phyloP scores from a whole-genome alignment of 495 filamentous ascomycete genomes.

The Hypoxylon crocopeplum region DNA sequence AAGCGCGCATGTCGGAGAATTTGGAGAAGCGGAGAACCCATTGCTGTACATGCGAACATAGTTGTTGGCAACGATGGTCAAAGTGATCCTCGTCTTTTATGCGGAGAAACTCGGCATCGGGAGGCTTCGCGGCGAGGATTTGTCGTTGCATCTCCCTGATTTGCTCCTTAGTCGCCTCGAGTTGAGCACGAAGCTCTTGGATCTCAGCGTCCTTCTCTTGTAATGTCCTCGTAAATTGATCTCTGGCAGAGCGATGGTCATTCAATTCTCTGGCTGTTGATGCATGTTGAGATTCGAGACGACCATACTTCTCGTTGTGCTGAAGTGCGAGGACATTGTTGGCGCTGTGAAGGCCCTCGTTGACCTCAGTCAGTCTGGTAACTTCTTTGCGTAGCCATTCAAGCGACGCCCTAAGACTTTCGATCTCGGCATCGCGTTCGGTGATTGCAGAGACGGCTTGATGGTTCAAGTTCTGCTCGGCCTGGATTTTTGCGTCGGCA shows the following conservation, averaged over 20 bases:
- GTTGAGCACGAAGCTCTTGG: constrained; percentile 73
- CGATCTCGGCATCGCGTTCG: constrained; percentile 81
- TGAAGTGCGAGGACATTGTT: constrained; percentile 71
- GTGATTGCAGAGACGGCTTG: constrained; percentile 56
- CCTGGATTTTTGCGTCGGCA: constrained; percentile 70
- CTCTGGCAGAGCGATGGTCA: constrained; percentile 63
- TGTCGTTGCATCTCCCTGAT: constrained; percentile 83
- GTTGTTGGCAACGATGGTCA: constrained; percentile 87
- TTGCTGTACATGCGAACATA: constrained; percentile 92
- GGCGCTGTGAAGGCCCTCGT: constrained; percentile 72
- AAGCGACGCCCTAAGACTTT: constrained; percentile 76
- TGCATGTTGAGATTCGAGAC: constrained; percentile 63
- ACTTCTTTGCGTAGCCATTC: constrained; percentile 82
- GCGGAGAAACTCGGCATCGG: constrained; percentile 75
- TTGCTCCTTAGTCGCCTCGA: constrained; percentile 77
- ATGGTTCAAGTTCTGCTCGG: constrained; percentile 59
- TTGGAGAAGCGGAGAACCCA: constrained; percentile 98
- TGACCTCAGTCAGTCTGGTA: constrained; percentile 72
- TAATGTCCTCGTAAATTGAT: constrained; percentile 66
- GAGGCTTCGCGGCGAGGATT: constrained; percentile 71
- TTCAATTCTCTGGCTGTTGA: constrained; percentile 68
- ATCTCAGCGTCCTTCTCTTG: constrained; percentile 85
- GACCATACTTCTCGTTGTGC: constrained; percentile 67
- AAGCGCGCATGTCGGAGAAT: constrained; percentile 86
- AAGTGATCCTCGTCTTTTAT: constrained; percentile 93